Evolutionary conservation across 2,329 filamentous ascomycete genomes (phyloP), one percentile per base, ranked within the genome.

Genomic region (Aspergillus alliaceus): DNA sequence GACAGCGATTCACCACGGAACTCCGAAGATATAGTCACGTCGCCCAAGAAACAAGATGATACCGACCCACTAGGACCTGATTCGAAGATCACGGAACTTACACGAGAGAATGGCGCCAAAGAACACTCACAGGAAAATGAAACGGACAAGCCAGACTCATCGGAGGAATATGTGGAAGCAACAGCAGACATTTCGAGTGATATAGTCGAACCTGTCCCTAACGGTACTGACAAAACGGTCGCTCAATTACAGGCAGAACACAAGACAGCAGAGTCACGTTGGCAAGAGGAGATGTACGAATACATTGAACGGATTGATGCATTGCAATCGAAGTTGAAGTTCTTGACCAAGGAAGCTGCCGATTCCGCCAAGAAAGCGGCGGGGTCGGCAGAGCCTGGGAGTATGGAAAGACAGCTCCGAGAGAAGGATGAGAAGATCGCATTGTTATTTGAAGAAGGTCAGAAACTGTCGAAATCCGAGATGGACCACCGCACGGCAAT

Each of bases 361-460:
- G 88, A 93, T 31, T 82, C 88, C 0, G 91, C 95, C 1, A 89
- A 87, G 68, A 85, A 86, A 63, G 83, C 86, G 6, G 86, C 85
- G 2, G 77, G 82, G n/a, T 78, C 82, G 24, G 86, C 89, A 1
- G 78, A 84, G 2, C 70, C 84, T 0, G 89, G 89, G 6, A 90
- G 87, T 55, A 56, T 81, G 1, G 90, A 96, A 63, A 90, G 88
- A 72, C 92, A 90, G 69, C 73, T 98, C 14, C 90, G 91, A 1
- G 92, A 96, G 67, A 96, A 92, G 69, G 93, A 98, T 66, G 88
- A 93, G 66, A 90, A 90, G 71, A 96, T 98, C 66, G 91, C 93
- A 2, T 79, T 93, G 47, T 79, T 99, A 12, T 90, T 99, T 81
- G 89, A 96, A 65, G 95, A 99, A 77, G 95, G 96, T 0, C 90